Evolutionary conservation across 2,329 filamentous ascomycete genomes (phyloP).

Genomic region (Periconia sp.): DNA sequence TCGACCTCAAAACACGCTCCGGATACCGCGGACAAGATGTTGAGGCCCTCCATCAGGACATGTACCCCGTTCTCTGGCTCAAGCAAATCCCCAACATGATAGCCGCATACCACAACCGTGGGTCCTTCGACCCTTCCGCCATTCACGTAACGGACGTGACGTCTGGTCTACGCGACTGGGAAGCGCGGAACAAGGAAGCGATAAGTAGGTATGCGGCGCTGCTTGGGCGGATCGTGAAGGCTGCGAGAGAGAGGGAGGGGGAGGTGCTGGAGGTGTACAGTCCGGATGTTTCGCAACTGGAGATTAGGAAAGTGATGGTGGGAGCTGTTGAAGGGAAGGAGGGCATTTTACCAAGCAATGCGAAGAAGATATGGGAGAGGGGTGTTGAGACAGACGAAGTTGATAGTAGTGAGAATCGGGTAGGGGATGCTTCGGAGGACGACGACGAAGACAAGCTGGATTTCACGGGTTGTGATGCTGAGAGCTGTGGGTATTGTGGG

Average conservation of each 20-base stretch:
- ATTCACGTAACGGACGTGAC: slow-evolving; percentile 45
- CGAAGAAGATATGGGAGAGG: background rate
- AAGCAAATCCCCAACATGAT: slow-evolving; percentile 56
- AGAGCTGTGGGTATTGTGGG: slow-evolving; percentile 42
- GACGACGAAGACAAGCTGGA: slow-evolving; percentile 25
- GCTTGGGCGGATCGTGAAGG: slow-evolving; percentile 31
- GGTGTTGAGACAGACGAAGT: slow-evolving; percentile 10
- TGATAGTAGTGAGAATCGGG: background rate
- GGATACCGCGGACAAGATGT: slow-evolving; percentile 29
- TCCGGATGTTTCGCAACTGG: slow-evolving; percentile 30
- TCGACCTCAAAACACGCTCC: slow-evolving; percentile 57
- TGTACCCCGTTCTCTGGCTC: slow-evolving; percentile 53
- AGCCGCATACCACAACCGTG: slow-evolving; percentile 52
- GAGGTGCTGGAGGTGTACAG: slow-evolving; percentile 39
- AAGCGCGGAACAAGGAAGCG: slow-evolving; percentile 37
- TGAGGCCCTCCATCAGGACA: slow-evolving; percentile 38
- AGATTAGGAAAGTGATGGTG: slow-evolving; percentile 37
- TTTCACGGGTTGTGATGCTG: slow-evolving; percentile 40
- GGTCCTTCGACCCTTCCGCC: slow-evolving; percentile 43
- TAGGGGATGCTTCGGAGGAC: slow-evolving; percentile 2
- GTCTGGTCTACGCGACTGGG: slow-evolving; percentile 45
- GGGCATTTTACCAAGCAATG: slow-evolving; percentile 22
- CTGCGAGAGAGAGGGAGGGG: slow-evolving; percentile 20
- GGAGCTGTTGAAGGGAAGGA: slow-evolving; percentile 25
- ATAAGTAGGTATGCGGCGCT: slow-evolving; percentile 31